Evolutionary conservation across 2,329 filamentous ascomycete species (phyloP).

Genomic region (Tolypocladium cylindrosporum): DNA sequence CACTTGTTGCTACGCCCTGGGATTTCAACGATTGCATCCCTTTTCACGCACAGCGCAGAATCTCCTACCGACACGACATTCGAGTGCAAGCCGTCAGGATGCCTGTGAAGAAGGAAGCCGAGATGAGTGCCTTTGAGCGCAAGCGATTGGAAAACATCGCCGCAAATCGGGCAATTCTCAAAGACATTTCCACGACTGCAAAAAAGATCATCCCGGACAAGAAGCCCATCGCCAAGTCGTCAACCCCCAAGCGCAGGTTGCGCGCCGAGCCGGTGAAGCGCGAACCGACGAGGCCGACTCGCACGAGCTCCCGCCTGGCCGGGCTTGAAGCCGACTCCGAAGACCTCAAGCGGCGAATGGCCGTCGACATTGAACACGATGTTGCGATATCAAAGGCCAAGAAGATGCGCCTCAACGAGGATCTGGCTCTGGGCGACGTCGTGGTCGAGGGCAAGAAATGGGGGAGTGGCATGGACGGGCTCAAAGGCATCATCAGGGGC

Average conservation of each 20-base stretch:
- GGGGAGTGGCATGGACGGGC: conserved; percentile 56
- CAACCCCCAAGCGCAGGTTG: conserved; percentile 20
- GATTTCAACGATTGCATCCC: no score
- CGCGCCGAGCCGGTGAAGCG: conserved; percentile 33
- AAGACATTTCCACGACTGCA: conserved; percentile 63
- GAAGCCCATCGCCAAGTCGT: conserved; percentile 36
- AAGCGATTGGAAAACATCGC: conserved; percentile 79
- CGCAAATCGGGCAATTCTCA: conserved; percentile 70
- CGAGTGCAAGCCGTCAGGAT: conserved; percentile 18
- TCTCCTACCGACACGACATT: no score
- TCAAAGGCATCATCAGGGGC: conserved; percentile 47
- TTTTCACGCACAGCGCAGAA: no score
- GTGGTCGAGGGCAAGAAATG: conserved; percentile 72
- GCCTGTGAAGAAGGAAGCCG: conserved; percentile 34
- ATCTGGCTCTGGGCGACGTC: conserved; percentile 66
- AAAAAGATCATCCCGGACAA: conserved; percentile 54
- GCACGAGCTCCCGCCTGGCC: conserved; percentile 48
- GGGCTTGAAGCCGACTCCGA: conserved; percentile 40
- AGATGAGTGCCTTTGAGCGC: conserved; percentile 76
- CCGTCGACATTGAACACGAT: conserved; percentile 36
- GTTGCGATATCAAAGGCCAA: conserved; percentile 44
- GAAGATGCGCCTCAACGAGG: conserved; percentile 38
- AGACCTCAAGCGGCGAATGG: conserved; percentile 38
- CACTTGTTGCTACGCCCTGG: background rate
- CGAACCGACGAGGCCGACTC: conserved; percentile 38